Evolutionary conservation across 805 yeast genomes (phyloP), one percentile per base, ranked within the genome.

Genomic region (Candida michaelii): DNA sequence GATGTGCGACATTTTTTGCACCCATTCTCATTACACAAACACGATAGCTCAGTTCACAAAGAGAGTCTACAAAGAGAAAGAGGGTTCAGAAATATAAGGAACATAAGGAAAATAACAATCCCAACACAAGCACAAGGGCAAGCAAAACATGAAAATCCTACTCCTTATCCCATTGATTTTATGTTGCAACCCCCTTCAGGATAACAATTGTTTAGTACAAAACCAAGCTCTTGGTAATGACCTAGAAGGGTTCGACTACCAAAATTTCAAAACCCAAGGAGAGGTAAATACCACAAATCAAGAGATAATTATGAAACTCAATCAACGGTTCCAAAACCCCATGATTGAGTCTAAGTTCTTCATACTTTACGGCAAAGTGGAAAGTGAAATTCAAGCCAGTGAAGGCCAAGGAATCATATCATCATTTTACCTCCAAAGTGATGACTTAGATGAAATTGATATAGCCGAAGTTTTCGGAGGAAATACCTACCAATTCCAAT

Each of bases 361-460:
- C 44, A 53, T 69, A 8, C 45, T 64, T 42, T 60, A 65, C 44
- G 74, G 74, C 4, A 57, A 56, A 39, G 72, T 60, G 2, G 69
- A 60, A 47, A 69, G 63, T 12, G 70, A 63, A 21, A 51, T 69
- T 13, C 46, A 42, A 41, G 69, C 63, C 1, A 55, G 69, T 1
- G 15, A 42, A 0, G 75, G 73, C 1, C 37, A 33, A 4, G 74
- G 74, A 1, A 56, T 70, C 15, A 58, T 70, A n/a, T 58, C 66
- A 17, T 62, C 69, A 17, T 61, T 68, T 33, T 69, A 69, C 48
- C 44, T 69, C n/a, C 74, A 68, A 46, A 64, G 70, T 34, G 67
- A 67, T 43, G 73, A 67, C 49, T 53, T 65, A 44, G 75, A 70
- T 47, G 74, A 69, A 45, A 68, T 70, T 27, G 74, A 70, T 40